Conservation (phyloP, 352 stramenopile species). For the Globisporangium rhizosaccharum region DNA sequence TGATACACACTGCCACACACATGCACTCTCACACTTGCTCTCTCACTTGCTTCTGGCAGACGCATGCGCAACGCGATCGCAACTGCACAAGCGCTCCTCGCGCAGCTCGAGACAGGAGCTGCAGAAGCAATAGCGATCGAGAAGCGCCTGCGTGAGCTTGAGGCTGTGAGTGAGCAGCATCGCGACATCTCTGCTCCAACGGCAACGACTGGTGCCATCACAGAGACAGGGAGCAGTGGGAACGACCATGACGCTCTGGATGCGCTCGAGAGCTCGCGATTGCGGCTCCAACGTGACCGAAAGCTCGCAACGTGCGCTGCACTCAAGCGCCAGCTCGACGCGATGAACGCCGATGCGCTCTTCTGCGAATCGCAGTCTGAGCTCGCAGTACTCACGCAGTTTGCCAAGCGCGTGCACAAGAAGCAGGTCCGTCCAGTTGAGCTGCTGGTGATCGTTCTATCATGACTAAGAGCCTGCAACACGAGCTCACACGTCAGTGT, state of each 20-base stretch:
- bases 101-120: conserved; percentile 16
- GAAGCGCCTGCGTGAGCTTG: conserved; percentile 3
- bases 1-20: not conserved
- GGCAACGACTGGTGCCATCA: not conserved
- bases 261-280: conserved; percentile 15
- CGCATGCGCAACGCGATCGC: conserved; percentile 5
- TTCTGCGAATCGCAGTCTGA: conserved; percentile 5
- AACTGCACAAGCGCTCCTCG: conserved; percentile 5
- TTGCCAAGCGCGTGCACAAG: conserved; percentile 21
- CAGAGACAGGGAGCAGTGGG: not conserved
- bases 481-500: not conserved
- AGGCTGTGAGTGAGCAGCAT: not conserved
- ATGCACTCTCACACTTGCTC: not conserved
- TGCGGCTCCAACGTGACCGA: conserved; percentile 22
- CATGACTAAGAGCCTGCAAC: not conserved
- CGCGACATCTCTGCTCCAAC: too few species aligned
- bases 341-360: conserved; percentile 12
- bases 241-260: conserved; percentile 1
- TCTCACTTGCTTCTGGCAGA: conserved; percentile 2
- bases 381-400: conserved; percentile 9
- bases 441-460: not conserved
- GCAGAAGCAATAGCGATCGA: conserved; percentile 16
- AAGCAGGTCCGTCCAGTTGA: conserved; percentile 18
- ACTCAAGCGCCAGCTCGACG: conserved; percentile 17
- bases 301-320: conserved; percentile 16